Conservation (phyloP, 2,329 filamentous ascomycete species). For the Rutstroemia sp. region DNA sequence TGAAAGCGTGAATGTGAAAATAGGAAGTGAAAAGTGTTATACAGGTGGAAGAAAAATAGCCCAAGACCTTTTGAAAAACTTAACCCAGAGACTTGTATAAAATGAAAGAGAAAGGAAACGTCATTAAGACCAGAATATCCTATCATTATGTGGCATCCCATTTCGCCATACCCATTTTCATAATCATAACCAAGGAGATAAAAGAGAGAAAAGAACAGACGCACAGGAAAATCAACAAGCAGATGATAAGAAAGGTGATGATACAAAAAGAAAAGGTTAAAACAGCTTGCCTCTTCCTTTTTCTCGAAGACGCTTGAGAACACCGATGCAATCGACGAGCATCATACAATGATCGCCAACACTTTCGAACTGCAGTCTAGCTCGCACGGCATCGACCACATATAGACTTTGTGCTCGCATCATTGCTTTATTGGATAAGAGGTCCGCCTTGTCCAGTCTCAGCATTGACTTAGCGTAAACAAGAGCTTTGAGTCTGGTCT, state of each 20-base stretch:
- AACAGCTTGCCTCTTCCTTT: conserved; percentile 37
- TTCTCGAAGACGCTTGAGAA: conserved; percentile 45
- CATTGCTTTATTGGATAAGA: conserved; percentile 30
- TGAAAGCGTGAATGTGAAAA: neutral
- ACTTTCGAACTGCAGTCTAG: conserved; percentile 42
- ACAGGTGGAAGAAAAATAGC: neutral
- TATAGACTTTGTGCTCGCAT: conserved; percentile 37
- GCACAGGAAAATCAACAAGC: neutral
- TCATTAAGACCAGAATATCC: neutral
- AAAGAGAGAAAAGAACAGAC: neutral
- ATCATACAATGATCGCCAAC: conserved; percentile 41
- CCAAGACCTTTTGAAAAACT: neutral
- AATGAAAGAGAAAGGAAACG: neutral
- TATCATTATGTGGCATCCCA: conserved; percentile 1
- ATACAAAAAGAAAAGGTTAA: conserved; percentile 18
- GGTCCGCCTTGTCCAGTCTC: conserved; percentile 33
- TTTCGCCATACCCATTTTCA: neutral
- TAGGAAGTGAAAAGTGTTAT: neutral
- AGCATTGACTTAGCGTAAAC: conserved; percentile 34
- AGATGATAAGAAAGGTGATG: neutral
- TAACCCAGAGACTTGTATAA: neutral
- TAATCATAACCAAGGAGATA: neutral
- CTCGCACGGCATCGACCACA: conserved; percentile 42
- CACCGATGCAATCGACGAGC: conserved; percentile 45
- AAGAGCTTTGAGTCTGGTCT: conserved; percentile 21